Base-by-base conservation (phyloP, 768 basidiomycete genomes). In the Tricholoma sp. region DNA sequence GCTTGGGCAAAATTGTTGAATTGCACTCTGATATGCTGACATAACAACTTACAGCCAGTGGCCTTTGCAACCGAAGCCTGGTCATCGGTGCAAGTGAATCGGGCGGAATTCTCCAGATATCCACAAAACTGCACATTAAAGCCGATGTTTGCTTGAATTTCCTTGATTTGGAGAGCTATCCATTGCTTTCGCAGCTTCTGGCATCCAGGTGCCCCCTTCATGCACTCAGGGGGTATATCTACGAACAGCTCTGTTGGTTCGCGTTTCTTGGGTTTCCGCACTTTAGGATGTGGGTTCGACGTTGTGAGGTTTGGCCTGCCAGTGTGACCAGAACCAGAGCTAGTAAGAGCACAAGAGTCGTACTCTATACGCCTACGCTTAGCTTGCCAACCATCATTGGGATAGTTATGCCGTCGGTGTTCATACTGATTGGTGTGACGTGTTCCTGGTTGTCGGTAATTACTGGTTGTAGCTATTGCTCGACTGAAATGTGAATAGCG, bases 321-420 rank as follows among this genome's bases (percentile, higher is more conserved):
- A n/a, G n/a, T 33, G 49, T 24, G 34, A 36, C 34, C 18, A 36
- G 31, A n/a, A 50, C 10, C 15, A 50, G 6, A n/a, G n/a, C n/a
- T 6, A 33, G 7, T 33, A 18, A 12, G 44, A 33, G 50, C 17
- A n/a, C 20, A 13, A 8, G 50, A 15, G 28, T 50, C 17, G 41
- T 18, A 17, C 11, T 54, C 53, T 44, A 45, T 49, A 20, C 50
- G 55, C 31, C 45, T 61, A 47, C 53, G 58, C 41, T 57, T 59
- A 31, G 55, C 33, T 29, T 34, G 32, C 31, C 42, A 45, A n/a
- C 24, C 29, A 4, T 52, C 36, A 31, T 39, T 18, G 5, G 31
- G 4, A 31, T 39, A 17, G 4, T 53, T 52, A 29, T 13, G 11
- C 6, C 51, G 52, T 50, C 48, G 58, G 29, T 42, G 39, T 11